Base-by-base conservation (phyloP, 768 basidiomycete genomes). In the Dentipellis fragilis region DNA sequence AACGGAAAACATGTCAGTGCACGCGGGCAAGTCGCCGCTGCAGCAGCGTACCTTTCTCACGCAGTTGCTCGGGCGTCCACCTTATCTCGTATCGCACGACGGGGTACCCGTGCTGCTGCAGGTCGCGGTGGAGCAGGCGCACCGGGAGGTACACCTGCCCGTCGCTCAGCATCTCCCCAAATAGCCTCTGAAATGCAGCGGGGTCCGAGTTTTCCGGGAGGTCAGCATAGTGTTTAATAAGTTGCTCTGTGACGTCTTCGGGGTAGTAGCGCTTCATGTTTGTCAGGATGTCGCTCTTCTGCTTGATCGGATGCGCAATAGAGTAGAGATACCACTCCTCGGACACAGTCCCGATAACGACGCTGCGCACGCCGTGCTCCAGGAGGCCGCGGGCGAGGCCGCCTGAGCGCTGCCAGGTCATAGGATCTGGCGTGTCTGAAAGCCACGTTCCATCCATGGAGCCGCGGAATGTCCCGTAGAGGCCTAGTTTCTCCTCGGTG, bases 261-360 rank as follows among this genome's bases (percentile, higher is more conserved):
- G 80, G 75, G 65, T 82, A 87, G 64, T 85, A 89, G 54, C 86
- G 68, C 62, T 74, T 67, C 49, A 89, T 62, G 60, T 85, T 86
- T 9, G 72, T 71, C 23, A 75, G 63, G 10, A 88, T 71, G 58
- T 89, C 87, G 21, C 59, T 59, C 19, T 73, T 68, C 9, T 71
- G 67, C 10, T 65, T 52, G 49, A 87, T 76, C 0, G 81, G 78
- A 64, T 87, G 80, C 4, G 85, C 80, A 60, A 88, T 81, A 12
- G 84, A 78, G 61, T 88, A 89, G 51, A 88, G 74, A 65, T 81
- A 86, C 86, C 87, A 89, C 66, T 89, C 87, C 61, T 89, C 85
- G 14, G 71, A 74, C 51, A 87, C 73, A 54, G 87, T 83, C 9
- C 88, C 87, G n/a, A 84, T 68, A 51, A 82, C 71, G 56, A 89